Conservation (phyloP, 179 eudicot species). For the Beta lomatogona region DNA sequence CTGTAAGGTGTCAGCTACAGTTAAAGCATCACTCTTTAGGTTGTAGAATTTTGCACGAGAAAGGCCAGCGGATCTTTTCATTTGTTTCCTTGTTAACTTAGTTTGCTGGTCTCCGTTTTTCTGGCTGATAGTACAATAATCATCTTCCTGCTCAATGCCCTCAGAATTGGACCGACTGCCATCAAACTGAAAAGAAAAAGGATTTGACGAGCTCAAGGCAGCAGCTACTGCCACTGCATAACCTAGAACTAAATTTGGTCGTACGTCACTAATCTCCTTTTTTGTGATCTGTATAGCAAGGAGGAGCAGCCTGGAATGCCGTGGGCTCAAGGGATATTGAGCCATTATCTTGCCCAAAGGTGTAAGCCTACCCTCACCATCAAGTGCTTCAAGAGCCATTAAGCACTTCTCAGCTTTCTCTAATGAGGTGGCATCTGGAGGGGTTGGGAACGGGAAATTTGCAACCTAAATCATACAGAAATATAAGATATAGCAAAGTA, state of each 20-base stretch:
- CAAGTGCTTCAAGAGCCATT: constrained; percentile 83
- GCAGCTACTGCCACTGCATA: constrained; percentile 88
- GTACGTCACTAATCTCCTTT: constrained; percentile 36
- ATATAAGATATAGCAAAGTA: not conserved
- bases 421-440: constrained; percentile 61
- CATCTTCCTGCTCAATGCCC: constrained; percentile 30
- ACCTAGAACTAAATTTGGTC: constrained; percentile 64
- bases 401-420: constrained; percentile 74
- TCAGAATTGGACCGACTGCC: constrained; percentile 38
- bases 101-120: constrained; percentile 33
- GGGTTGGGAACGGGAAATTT: constrained; percentile 92
- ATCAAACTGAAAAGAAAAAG: constrained; percentile 67
- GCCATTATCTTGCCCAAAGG: constrained; percentile 86
- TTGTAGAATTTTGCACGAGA: constrained; percentile 69
- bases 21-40: constrained; percentile 83
- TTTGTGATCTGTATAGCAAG: constrained; percentile 63
- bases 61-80: constrained; percentile 54
- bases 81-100: constrained; percentile 46
- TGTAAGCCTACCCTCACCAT: constrained; percentile 67
- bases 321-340: constrained; percentile 85
- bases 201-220: constrained; percentile 78
- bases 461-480: constrained; percentile 51
- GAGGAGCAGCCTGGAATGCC: constrained; percentile 86
- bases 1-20: constrained; percentile 81
- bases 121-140: constrained; percentile 15